phyloP scores from a whole-genome alignment of 2,329 filamentous ascomycete species.

The Microsporum canis region DNA sequence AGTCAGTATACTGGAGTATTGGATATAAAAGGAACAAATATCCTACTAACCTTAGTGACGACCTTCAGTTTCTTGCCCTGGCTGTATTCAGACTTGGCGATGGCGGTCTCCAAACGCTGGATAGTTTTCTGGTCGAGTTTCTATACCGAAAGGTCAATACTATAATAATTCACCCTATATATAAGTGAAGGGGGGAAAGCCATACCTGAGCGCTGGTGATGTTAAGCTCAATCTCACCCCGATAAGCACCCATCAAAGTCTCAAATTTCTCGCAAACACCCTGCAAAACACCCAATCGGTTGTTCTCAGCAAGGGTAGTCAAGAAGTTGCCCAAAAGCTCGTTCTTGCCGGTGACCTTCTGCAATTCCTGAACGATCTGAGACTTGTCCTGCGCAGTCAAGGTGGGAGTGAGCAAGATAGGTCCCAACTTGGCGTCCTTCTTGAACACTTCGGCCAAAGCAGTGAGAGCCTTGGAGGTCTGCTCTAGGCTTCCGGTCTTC shows the following conservation, averaged over 20 bases:
- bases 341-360: slow-evolving; percentile 68
- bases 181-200: not conserved
- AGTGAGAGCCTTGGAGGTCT: slow-evolving; percentile 67
- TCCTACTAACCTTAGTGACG: slow-evolving; percentile 60
- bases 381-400: slow-evolving; percentile 70
- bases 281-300: slow-evolving; percentile 73
- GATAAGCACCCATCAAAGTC: slow-evolving; percentile 74
- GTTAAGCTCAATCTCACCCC: slow-evolving; percentile 84
- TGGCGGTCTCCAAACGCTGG: slow-evolving; percentile 70
- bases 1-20: slow-evolving; percentile 3
- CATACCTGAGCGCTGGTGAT: slow-evolving; percentile 83
- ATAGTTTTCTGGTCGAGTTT: slow-evolving; percentile 80
- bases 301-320: slow-evolving; percentile 83
- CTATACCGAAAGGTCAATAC: slow-evolving; percentile 33
- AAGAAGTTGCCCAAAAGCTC: slow-evolving; percentile 93
- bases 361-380: slow-evolving; percentile 73
- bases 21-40: not conserved
- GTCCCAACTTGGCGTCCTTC: slow-evolving; percentile 69
- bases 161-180: too few species aligned
- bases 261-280: slow-evolving; percentile 79
- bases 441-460: slow-evolving; percentile 60
- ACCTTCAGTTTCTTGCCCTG: slow-evolving; percentile 98
- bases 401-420: slow-evolving; percentile 69
- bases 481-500: slow-evolving; percentile 77
- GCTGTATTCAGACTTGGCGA: slow-evolving; percentile 79